A percentile compares a stretch with the other conserved stretches of the same genome.
These are phyloP conservation scores for Zygoascus biomembranicola DNA, from an alignment of 805 yeast genomes.

Conservation along the genomic window DNA sequence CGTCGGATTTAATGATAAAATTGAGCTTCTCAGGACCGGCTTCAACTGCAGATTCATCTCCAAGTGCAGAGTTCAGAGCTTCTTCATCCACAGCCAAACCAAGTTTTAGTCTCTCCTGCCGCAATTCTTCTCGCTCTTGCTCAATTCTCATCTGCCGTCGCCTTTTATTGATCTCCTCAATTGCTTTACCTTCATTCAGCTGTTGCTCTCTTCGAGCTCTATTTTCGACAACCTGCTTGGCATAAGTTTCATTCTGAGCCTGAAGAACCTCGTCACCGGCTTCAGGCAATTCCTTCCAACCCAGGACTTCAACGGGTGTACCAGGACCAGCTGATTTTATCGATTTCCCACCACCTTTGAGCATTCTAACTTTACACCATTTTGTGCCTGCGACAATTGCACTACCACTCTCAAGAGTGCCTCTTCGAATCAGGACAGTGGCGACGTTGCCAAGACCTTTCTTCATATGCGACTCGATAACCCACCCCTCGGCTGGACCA, in stretches of 20 bases:
- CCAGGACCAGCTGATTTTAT: constrained; percentile 72
- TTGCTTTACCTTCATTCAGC: constrained; percentile 51
- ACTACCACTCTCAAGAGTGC: constrained; percentile 61
- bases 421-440: constrained; percentile 74
- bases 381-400: constrained; percentile 81
- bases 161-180: constrained; percentile 62
- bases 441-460: constrained; percentile 82
- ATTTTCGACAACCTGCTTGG: constrained; percentile 65
- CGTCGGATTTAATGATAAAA: constrained; percentile 83
- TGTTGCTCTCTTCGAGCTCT: constrained; percentile 47
- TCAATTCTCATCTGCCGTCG: constrained; percentile 45
- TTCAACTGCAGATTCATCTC: constrained; percentile 24
- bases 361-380: constrained; percentile 72
- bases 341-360: constrained; percentile 68
- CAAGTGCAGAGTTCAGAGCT: constrained; percentile 28
- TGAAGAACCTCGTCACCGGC: constrained; percentile 82
- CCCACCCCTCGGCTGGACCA: constrained; percentile 67
- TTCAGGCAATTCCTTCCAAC: constrained; percentile 90
- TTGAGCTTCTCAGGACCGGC: constrained; percentile 20
- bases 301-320: constrained; percentile 81
- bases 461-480: constrained; percentile 75
- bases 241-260: constrained; percentile 63
- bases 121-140: constrained; percentile 42
- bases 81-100: constrained; percentile 51
- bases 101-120: constrained; percentile 49